Base-by-base conservation (phyloP, 192 early-diverging fungal genomes). In the Coemansia sp. region DNA sequence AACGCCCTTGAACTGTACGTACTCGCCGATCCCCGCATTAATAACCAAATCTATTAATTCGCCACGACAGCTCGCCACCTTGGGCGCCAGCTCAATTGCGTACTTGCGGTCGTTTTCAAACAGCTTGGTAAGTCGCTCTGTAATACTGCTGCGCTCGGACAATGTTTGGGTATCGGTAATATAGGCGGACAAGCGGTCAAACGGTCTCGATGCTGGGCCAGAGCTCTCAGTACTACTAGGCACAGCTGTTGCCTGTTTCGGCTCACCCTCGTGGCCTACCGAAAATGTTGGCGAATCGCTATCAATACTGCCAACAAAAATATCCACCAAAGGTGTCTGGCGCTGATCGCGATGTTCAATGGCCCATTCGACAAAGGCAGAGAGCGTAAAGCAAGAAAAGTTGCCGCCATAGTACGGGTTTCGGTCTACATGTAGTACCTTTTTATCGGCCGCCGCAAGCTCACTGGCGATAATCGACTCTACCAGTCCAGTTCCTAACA, bases 1-100 rank as follows among this genome's bases (percentile, higher is more conserved):
- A 13, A 96, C 67, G 6, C 89, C 88, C 63, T 91, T 90, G 76
- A 98, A 98, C 72, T 97, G 95, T 26, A 97, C 73, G 84, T 96
- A 94, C 39, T 88, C 88, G 26, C 91, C 91, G 16, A 95, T 89
- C 6, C 91, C 92, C 6, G 88, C 90, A 35, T 75, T 79, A 50
- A 96, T 88, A 63, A 98, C 72, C 33, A 90, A 57, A 49, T 96
- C 90, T 7, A 95, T 89, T 23, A 94, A 65, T 0, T 76, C 69
- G 13, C 95, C 94, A 10, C 89, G 86, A 17, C 87, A 88, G 37
- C 84, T 82, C 3, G 92, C 68, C 30, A 96, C 62, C 68, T 92
- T 92, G 11, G 80, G 80, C 2, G 67, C 75, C 19, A 78, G 67
- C 47, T 83, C 80, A 28, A 83, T 28, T 17, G 57, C 30, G 57